Evolutionary conservation across 1,284 basidiomycete genomes (phyloP).

Genomic region (Puccinia brachypodii): DNA sequence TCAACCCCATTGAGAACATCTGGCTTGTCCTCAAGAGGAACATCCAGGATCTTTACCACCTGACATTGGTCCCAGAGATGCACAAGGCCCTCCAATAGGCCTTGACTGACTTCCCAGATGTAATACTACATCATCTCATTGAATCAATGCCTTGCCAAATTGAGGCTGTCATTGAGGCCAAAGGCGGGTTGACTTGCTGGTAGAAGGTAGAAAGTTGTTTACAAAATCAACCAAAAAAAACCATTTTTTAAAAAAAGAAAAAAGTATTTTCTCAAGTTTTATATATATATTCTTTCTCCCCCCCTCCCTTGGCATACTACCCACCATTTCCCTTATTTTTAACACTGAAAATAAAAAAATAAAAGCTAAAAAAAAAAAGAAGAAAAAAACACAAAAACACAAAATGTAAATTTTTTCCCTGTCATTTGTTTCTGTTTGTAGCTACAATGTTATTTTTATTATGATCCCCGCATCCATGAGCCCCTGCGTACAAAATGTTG

Average conservation of each 20-base stretch:
- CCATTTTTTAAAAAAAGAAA: too few species aligned
- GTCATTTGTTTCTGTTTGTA: too few species aligned
- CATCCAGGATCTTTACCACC: constrained; percentile 10
- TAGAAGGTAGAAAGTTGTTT: background rate
- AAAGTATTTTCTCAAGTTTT: too few species aligned
- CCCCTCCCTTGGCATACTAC: too few species aligned
- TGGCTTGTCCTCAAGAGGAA: background rate
- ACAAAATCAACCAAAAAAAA: background rate
- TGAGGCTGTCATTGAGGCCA: constrained; percentile 8
- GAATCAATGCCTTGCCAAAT: constrained; percentile 21
- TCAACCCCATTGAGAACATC: constrained; percentile 6
- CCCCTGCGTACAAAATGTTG: too few species aligned
- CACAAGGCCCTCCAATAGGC: background rate
- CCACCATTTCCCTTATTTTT: too few species aligned
- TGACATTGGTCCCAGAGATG: background rate
- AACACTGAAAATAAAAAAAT: background rate
- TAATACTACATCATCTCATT: background rate
- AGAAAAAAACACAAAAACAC: too few species aligned
- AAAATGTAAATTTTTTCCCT: too few species aligned
- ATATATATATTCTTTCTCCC: too few species aligned
- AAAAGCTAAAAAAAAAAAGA: background rate
- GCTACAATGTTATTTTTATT: too few species aligned
- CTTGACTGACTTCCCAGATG: constrained; percentile 8
- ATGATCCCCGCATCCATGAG: too few species aligned
- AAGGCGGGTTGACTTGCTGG: too few species aligned